phyloP scores from a whole-genome alignment of 257 asterid species.

The Jacaranda copaia region DNA sequence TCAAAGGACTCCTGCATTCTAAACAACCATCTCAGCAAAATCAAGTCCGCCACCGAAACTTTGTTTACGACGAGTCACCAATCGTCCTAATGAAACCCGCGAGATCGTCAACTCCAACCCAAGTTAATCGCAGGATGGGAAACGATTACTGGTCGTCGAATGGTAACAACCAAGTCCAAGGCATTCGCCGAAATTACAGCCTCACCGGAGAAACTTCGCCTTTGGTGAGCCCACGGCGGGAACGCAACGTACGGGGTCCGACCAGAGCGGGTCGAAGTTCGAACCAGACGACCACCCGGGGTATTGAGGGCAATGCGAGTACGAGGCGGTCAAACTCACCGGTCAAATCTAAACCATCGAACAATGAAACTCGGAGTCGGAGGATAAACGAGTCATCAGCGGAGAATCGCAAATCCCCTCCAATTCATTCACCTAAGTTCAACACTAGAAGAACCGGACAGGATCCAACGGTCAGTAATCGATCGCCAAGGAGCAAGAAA shows the following conservation, averaged over 20 bases:
- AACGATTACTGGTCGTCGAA: constrained; percentile 43
- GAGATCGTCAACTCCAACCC: constrained; percentile 44
- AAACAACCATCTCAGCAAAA: constrained; percentile 47
- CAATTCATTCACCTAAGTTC: constrained; percentile 65
- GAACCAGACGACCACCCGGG: constrained; percentile 44
- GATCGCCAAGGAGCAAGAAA: constrained; percentile 54
- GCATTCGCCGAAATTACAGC: constrained; percentile 50
- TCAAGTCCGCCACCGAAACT: constrained; percentile 52
- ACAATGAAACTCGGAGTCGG: constrained; percentile 58
- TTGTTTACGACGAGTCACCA: constrained; percentile 71
- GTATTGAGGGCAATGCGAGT: constrained; percentile 42
- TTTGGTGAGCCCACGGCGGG: constrained; percentile 60
- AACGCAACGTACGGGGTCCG: constrained; percentile 62
- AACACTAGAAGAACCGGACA: constrained; percentile 48
- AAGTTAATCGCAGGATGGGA: constrained; percentile 46
- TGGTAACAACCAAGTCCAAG: constrained; percentile 34
- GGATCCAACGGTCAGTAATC: constrained; percentile 48
- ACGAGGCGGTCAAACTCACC: constrained; percentile 57
- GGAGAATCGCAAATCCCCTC: constrained; percentile 52
- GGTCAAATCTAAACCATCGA: constrained; percentile 56
- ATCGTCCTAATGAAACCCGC: constrained; percentile 67
- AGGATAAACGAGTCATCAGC: constrained; percentile 52
- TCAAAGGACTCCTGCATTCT: constrained; percentile 87
- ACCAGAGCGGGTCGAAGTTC: constrained; percentile 47
- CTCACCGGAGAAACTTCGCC: constrained; percentile 57